phyloP scores from a whole-genome alignment of 1,284 basidiomycete genomes.

The Sutorius eximius region DNA sequence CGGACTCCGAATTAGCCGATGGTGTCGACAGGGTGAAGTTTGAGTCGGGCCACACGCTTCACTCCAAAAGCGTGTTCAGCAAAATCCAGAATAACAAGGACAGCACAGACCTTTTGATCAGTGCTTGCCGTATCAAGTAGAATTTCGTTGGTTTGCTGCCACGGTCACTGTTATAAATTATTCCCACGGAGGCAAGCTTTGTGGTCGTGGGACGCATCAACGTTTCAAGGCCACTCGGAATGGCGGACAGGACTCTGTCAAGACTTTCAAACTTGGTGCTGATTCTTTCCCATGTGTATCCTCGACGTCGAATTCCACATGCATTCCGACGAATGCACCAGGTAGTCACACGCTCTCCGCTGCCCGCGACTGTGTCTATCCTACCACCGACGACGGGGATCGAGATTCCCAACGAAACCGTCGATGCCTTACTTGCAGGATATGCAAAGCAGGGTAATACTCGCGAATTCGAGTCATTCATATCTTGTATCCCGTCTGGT shows the following conservation, averaged over 20 bases:
- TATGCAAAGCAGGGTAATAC: conserved; percentile 52
- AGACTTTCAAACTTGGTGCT: conserved; percentile 5
- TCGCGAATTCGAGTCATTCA: conserved; percentile 44
- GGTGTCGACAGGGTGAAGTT: no score
- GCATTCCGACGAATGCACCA: conserved; percentile 26
- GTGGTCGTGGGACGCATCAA: neutral
- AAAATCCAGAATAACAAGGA: no score
- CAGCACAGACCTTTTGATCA: no score
- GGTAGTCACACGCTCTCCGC: conserved; percentile 8
- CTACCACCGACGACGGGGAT: conserved; percentile 39
- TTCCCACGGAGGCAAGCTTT: neutral
- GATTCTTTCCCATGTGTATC: neutral
- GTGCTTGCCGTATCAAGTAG: no score
- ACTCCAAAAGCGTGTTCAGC: no score
- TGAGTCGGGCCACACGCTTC: no score
- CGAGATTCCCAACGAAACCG: conserved; percentile 39
- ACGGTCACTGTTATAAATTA: neutral
- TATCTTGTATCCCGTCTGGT: conserved; percentile 48
- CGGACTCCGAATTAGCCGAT: no score
- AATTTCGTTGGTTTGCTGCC: no score
- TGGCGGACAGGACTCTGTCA: conserved; percentile 1
- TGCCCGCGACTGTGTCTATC: neutral
- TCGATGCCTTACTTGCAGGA: conserved; percentile 49
- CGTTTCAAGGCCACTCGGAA: neutral
- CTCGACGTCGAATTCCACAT: conserved; percentile 5